phyloP scores from a whole-genome alignment of 2,329 filamentous ascomycete species.

The Fusarium subglutinans region DNA sequence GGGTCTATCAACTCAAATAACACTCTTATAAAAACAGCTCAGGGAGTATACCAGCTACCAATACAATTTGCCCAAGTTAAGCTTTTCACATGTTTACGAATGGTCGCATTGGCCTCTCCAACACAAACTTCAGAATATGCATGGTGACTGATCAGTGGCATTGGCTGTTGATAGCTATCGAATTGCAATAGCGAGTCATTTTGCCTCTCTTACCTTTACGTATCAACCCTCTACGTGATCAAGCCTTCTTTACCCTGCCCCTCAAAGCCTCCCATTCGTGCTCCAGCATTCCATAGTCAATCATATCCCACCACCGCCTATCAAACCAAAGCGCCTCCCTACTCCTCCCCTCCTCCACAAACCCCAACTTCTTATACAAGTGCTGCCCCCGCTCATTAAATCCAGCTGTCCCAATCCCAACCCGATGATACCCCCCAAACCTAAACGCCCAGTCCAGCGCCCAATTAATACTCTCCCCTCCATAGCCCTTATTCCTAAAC shows the following conservation, averaged over 20 bases:
- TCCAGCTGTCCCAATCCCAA: constrained; percentile 51
- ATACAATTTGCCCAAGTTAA: too few species aligned
- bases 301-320: constrained; percentile 50
- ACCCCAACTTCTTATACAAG: constrained; percentile 57
- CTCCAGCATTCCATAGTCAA: constrained; percentile 51
- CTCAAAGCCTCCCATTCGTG: constrained; percentile 48
- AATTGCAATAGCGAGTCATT: not conserved
- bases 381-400: constrained; percentile 55
- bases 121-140: not conserved
- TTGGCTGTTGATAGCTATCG: not conserved
- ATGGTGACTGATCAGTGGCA: rapidly evolving
- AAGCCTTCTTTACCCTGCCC: not conserved
- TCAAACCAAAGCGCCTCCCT: constrained; percentile 56
- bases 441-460: constrained; percentile 57
- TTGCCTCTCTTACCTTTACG: not conserved
- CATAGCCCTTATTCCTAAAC: constrained; percentile 55
- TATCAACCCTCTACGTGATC: not conserved
- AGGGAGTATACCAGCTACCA: too few species aligned
- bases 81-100: too few species aligned
- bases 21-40: too few species aligned
- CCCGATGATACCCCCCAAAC: constrained; percentile 54
- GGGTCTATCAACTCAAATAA: too few species aligned
- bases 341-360: constrained; percentile 53
- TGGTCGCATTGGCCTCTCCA: not conserved
- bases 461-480: constrained; percentile 58